Evolutionary conservation across 2,329 filamentous ascomycete genomes (phyloP).

Genomic region (Exophiala oligosperma): DNA sequence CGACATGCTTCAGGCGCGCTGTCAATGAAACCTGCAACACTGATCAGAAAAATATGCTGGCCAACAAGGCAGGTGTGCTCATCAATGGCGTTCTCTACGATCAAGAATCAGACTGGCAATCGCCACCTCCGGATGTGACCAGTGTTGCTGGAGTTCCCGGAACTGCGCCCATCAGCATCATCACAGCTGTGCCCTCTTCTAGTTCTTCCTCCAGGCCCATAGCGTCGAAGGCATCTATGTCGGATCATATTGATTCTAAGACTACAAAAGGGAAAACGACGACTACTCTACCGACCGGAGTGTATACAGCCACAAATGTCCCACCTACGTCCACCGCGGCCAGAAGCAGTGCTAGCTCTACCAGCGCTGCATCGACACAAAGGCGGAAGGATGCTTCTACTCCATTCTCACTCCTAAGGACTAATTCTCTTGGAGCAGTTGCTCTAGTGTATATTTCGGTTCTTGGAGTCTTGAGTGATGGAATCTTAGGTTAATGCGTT

Average conservation of each 20-base stretch:
- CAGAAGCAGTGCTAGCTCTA: slow-evolving; percentile 2
- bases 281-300: slow-evolving; percentile 29
- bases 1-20: slow-evolving; percentile 63
- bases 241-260: not conserved
- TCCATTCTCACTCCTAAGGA: slow-evolving; percentile 7
- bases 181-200: slow-evolving; percentile 14
- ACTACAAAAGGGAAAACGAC: not conserved
- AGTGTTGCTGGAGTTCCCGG: slow-evolving; percentile 32
- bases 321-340: slow-evolving; percentile 18
- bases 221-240: not conserved
- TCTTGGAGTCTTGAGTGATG: not conserved
- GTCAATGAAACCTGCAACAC: slow-evolving; percentile 54
- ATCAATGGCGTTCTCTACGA: slow-evolving; percentile 61
- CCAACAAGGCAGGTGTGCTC: slow-evolving; percentile 54
- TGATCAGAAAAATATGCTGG: slow-evolving; percentile 51
- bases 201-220: not conserved
- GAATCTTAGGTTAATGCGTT: not conserved
- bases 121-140: slow-evolving; percentile 33
- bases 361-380: slow-evolving; percentile 12
- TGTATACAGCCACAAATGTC: slow-evolving; percentile 35
- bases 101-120: slow-evolving; percentile 37
- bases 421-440: slow-evolving; percentile 9
- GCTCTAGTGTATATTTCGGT: slow-evolving; percentile 12
- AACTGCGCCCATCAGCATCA: slow-evolving; percentile 28
- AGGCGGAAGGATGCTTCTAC: slow-evolving; percentile 5